Base-by-base conservation (phyloP, 306 rosid genomes). In the Rosa lucieae region DNA sequence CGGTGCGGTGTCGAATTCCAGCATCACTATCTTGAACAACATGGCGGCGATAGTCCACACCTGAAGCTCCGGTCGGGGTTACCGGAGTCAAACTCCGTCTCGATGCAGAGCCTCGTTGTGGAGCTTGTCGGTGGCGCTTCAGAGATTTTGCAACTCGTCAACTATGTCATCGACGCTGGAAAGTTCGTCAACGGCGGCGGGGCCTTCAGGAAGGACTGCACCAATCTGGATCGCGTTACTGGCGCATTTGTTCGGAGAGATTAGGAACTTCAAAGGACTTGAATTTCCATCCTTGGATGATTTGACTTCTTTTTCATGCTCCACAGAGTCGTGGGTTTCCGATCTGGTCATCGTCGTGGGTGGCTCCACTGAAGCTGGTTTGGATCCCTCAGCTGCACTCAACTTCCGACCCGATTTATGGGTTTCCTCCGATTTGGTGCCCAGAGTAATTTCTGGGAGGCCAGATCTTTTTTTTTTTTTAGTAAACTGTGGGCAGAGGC, bases 201-300 rank as follows among this genome's bases (percentile, higher is more conserved):
- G n/a, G 20, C 77, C 52, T 92, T 91, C 86, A 89, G 76, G 84
- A 95, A 85, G 82, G 99, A 93, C 72, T 91, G 94, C 79, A 90
- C 93, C 84, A 97, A 95, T 91, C 94, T 95, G 66, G 96, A 95
- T 95, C 90, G 89, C 93, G 18, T 86, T 95, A 26, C 89, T 95
- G n/a, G 74, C 92, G 37, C 91, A 95, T 80, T 78, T 95, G 78
- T 85, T 91, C 18, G 98, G 93, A 79, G 99, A 95, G 83, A 87
- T 95, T 76, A 79, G 79, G 78, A 94, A 91, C 18, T 81, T 86
- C n/a, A 83, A 89, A 75, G 84, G 67, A 39, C 47, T 51, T 6
- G 78, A 51, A 72, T 79, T 76, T 75, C 69, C 23, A 10, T 49
- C 42, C 47, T 11, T 51, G 44, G 75, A 82, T 58, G 88, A 88